Conservation (phyloP, 2,329 filamentous ascomycete genomes). For the Colletotrichum siamense region DNA sequence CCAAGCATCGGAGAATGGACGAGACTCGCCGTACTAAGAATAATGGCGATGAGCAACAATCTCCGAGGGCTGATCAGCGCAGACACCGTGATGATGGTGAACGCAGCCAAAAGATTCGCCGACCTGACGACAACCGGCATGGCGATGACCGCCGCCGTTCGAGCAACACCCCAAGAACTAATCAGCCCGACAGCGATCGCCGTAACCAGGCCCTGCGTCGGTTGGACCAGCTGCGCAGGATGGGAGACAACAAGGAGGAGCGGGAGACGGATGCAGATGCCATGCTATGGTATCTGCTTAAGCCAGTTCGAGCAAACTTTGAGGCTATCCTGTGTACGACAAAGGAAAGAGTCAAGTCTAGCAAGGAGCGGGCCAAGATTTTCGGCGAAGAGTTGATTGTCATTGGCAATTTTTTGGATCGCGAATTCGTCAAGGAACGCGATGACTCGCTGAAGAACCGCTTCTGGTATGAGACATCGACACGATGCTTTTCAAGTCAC, state of each 20-base stretch:
- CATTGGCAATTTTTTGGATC: conserved; percentile 67
- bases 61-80: conserved; percentile 31
- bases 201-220: conserved; percentile 45
- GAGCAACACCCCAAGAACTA: conserved; percentile 14
- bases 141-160: conserved; percentile 34
- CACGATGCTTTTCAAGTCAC: background rate
- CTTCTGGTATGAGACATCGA: conserved; percentile 20
- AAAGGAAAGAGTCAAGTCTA: conserved; percentile 65
- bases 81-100: conserved; percentile 31
- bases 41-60: conserved; percentile 41
- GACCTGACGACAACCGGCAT: conserved; percentile 38
- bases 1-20: conserved; percentile 48
- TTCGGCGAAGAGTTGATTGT: conserved; percentile 66
- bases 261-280: conserved; percentile 50
- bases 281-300: conserved; percentile 56
- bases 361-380: conserved; percentile 65
- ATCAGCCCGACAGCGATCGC: conserved; percentile 33
- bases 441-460: conserved; percentile 42
- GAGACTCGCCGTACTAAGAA: conserved; percentile 43
- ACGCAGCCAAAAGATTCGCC: conserved; percentile 36
- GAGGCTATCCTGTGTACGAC: conserved; percentile 65
- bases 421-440: conserved; percentile 21
- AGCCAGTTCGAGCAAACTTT: conserved; percentile 66
- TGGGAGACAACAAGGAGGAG: conserved; percentile 56
- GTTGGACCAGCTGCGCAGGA: conserved; percentile 48